Evolutionary conservation across 169 alveolate species (phyloP).

Genomic region (Perkinsus marinus): DNA sequence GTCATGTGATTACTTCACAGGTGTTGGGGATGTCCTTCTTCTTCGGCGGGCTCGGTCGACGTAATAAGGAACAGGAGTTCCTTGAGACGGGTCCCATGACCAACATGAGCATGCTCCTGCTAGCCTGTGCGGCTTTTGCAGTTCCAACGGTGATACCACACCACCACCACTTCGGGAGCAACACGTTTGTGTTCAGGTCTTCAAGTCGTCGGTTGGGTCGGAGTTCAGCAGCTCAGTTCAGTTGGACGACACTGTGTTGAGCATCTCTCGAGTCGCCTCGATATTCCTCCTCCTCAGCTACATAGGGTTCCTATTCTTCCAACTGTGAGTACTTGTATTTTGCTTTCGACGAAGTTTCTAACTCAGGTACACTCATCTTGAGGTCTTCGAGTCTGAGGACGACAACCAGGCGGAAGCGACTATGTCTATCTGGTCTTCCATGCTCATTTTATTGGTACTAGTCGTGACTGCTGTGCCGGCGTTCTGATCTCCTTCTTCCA

Average conservation of each 20-base stretch:
- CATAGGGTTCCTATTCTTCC: constrained; percentile 44
- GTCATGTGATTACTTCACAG: not conserved
- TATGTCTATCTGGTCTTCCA: not conserved
- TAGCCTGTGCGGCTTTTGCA: constrained; percentile 45
- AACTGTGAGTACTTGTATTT: constrained; percentile 11
- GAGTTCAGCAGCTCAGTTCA: not conserved
- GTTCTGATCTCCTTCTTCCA: constrained; percentile 21
- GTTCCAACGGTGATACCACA: constrained; percentile 37
- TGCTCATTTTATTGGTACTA: not conserved
- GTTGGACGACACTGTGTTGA: not conserved
- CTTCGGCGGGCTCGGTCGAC: constrained; percentile 49
- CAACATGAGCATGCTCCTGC: constrained; percentile 36
- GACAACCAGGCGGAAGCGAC: constrained; percentile 39
- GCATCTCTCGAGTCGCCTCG: constrained; percentile 45
- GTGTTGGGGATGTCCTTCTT: constrained; percentile 54
- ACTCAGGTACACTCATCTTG: constrained; percentile 33
- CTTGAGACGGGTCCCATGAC: constrained; percentile 47
- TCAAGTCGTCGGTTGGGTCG: constrained; percentile 11
- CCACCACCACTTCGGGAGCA: not conserved
- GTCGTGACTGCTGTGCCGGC: constrained; percentile 29
- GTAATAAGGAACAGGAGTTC: constrained; percentile 25
- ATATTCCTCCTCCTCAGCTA: constrained; percentile 37
- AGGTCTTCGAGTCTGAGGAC: constrained; percentile 38
- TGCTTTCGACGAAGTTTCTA: too few relatives aligned
- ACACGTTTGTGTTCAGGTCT: not conserved